phyloP scores from a whole-genome alignment of 1,139 yeast species.

The Candida glucosophila region DNA sequence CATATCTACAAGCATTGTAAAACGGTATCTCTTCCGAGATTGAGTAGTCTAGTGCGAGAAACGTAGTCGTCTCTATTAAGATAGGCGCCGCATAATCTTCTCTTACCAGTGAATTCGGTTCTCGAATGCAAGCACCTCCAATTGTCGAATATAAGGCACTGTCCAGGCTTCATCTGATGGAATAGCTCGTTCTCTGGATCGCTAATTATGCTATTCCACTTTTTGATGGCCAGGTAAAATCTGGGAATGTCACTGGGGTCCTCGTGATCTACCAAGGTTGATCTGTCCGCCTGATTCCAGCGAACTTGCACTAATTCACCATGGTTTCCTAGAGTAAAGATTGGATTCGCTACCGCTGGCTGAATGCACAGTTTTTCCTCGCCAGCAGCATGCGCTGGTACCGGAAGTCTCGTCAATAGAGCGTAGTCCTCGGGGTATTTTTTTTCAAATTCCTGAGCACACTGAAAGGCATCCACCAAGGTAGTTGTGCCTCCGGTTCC shows the following conservation, averaged over 20 bases:
- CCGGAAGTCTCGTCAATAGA: slow-evolving; percentile 40
- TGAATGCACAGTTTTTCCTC: slow-evolving; percentile 61
- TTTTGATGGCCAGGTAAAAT: slow-evolving; percentile 52
- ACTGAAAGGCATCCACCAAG: slow-evolving; percentile 59
- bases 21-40: slow-evolving; percentile 43
- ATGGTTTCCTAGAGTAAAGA: slow-evolving; percentile 46
- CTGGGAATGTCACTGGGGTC: slow-evolving; percentile 45
- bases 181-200: slow-evolving; percentile 45
- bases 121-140: slow-evolving; percentile 74
- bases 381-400: slow-evolving; percentile 77
- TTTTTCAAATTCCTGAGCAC: slow-evolving; percentile 44
- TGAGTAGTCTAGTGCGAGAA: slow-evolving; percentile 44
- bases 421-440: slow-evolving; percentile 49
- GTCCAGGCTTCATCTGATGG: slow-evolving; percentile 59
- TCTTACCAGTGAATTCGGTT: slow-evolving; percentile 58
- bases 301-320: slow-evolving; percentile 59
- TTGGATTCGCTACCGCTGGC: slow-evolving; percentile 53
- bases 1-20: slow-evolving; percentile 17
- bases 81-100: slow-evolving; percentile 75
- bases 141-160: slow-evolving; percentile 62
- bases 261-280: slow-evolving; percentile 53
- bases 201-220: slow-evolving; percentile 50
- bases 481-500: slow-evolving; percentile 62
- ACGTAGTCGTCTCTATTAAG: slow-evolving; percentile 63
- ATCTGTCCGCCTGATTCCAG: slow-evolving; percentile 71